Base-by-base conservation (phyloP, 371 early-diverging fungal species). In the Saksenaea oblongispora region DNA sequence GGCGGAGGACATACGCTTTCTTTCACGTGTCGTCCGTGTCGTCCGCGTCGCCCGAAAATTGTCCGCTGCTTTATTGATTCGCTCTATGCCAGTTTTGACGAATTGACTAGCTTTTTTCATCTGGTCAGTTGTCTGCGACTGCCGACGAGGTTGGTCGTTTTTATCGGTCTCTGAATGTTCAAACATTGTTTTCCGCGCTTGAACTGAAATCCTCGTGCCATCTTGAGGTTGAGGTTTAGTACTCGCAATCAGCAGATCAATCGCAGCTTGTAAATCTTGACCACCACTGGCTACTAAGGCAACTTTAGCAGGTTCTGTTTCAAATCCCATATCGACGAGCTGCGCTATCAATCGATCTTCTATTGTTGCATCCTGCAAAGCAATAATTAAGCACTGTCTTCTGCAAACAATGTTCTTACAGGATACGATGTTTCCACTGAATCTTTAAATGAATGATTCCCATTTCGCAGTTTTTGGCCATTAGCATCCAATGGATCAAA, bases 291-390 rank as follows among this genome's bases (percentile, higher is more conserved):
- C 86, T 24, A 79, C 83, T 24, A 94, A 72, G 7, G 94, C 94
- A 13, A 80, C 66, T 34, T 67, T 75, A 0, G 92, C 87, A 56
- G 78, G 80, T 22, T 87, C 85, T 0, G 74, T 68, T n/a, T 82
- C 75, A 68, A 93, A 95, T 0, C 94, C 94, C 89, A 91, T 90
- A 34, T 87, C 87, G 11, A 88, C 80, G 53, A 94, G 79, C 71
- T 89, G 87, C 1, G 91, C 89, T 34, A 89, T 68, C 47, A 89
- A 68, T 61, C 67, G 39, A 9, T 58, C 70, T 22, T 47, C 37
- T 74, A 57, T 11, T 44, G 24, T 14, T 37, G 44, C 17, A n/a
- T 34, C 39, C 31, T 47, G 22, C 3, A 22, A 47, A 47, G 11
- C 0, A 47, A 10, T 47, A 18, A 22, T 5, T 17, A 22, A 47